These are phyloP conservation scores for Plasmodium gaboni DNA, from an alignment of 169 alveolate genomes.

Conservation along the genomic window DNA sequence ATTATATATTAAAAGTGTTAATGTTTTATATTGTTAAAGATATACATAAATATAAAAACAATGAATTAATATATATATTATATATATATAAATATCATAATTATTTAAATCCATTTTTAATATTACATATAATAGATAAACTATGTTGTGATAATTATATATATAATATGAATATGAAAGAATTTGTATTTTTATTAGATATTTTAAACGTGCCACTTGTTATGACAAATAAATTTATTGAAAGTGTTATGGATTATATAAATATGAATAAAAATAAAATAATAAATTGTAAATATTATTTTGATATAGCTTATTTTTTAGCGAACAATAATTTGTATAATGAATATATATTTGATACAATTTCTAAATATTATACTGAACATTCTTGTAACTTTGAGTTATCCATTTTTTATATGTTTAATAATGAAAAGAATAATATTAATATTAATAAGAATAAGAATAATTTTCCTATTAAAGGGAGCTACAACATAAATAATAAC, in stretches of 20 bases:
- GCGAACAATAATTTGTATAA: constrained; percentile 67
- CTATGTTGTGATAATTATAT: background rate
- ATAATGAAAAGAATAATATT: background rate
- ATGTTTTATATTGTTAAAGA: constrained; percentile 24
- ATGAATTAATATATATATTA: constrained; percentile 59
- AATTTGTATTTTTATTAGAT: constrained; percentile 41
- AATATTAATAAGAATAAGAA: background rate
- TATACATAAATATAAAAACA: constrained; percentile 31
- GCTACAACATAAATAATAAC: too few relatives aligned
- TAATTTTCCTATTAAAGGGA: too few relatives aligned
- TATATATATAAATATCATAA: constrained; percentile 39
- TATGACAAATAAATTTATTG: constrained; percentile 20
- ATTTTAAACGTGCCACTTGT: constrained; percentile 56
- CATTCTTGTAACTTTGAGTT: background rate
- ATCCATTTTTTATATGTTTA: background rate
- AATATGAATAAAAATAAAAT: constrained; percentile 7
- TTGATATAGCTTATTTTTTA: constrained; percentile 40
- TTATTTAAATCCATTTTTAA: constrained; percentile 57
- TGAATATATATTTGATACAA: constrained; percentile 10
- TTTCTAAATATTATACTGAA: constrained; percentile 18
- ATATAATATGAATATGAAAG: constrained; percentile 25
- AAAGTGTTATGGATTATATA: constrained; percentile 17
- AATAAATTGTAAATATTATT: constrained; percentile 21
- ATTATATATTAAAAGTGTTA: constrained; percentile 39
- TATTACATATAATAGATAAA: constrained; percentile 25